These are phyloP conservation scores for Xanthoparmelia taractica DNA, from an alignment of 495 filamentous ascomycete genomes.

Conservation along the genomic window DNA sequence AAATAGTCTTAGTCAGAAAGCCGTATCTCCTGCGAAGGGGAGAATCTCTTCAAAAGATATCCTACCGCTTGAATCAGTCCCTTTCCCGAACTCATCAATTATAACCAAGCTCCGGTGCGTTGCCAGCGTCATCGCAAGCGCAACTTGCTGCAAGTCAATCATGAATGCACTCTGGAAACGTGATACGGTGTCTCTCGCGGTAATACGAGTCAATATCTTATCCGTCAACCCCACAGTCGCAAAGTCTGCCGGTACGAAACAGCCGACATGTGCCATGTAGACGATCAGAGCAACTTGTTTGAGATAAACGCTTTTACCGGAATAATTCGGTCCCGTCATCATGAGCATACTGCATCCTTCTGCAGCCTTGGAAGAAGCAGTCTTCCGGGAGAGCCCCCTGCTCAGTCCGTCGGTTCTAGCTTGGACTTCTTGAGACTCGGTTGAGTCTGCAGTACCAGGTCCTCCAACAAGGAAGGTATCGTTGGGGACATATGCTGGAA, in stretches of 20 bases:
- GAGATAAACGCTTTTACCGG: conserved; percentile 92
- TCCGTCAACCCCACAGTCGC: conserved; percentile 85
- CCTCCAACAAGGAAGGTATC: conserved; percentile 67
- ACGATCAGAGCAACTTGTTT: conserved; percentile 88
- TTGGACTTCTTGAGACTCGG: background rate
- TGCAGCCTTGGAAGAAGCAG: background rate
- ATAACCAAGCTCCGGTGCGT: conserved; percentile 73
- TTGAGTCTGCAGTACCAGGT: conserved; percentile 22
- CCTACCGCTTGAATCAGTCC: conserved; percentile 62
- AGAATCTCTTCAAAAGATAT: conserved; percentile 1
- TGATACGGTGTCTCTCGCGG: conserved; percentile 80
- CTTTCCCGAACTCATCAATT: conserved; percentile 95
- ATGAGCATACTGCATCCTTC: conserved; percentile 64
- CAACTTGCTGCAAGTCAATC: conserved; percentile 84
- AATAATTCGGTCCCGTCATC: conserved; percentile 91
- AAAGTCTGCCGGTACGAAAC: conserved; percentile 74
- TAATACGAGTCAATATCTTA: conserved; percentile 82
- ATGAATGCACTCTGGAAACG: conserved; percentile 86
- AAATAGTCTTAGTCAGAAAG: conserved; percentile 5
- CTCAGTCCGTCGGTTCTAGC: background rate
- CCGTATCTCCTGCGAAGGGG: background rate
- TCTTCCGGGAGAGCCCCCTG: background rate
- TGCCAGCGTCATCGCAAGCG: conserved; percentile 66
- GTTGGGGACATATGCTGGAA: conserved; percentile 81
- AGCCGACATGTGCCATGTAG: conserved; percentile 86